These are phyloP conservation scores for Aspergillus puulaauensis DNA, from an alignment of 2,329 filamentous ascomycete genomes.

Conservation along the genomic window DNA sequence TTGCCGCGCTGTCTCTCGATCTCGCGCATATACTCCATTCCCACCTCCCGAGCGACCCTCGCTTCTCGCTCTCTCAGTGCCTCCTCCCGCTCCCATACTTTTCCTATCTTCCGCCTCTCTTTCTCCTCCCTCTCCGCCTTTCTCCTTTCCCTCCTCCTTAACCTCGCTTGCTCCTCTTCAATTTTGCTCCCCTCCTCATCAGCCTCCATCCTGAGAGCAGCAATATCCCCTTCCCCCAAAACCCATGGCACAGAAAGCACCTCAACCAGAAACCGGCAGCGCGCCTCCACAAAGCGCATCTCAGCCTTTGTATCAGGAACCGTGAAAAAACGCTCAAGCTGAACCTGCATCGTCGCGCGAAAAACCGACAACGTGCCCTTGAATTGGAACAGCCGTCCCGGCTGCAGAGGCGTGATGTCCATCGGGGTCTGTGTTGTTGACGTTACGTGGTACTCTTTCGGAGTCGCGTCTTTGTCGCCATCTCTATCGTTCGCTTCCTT, in stretches of 20 bases:
- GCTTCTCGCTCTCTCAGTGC: slow-evolving; percentile 37
- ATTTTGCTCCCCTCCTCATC: slow-evolving; percentile 41
- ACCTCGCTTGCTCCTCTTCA: slow-evolving; percentile 36
- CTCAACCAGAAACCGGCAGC: slow-evolving; percentile 49
- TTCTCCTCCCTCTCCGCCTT: slow-evolving; percentile 15
- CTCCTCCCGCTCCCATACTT: slow-evolving; percentile 42
- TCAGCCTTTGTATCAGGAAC: slow-evolving; percentile 56
- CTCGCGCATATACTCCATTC: slow-evolving; percentile 24
- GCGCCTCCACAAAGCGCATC: slow-evolving; percentile 52
- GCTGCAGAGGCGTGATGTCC: slow-evolving; percentile 45
- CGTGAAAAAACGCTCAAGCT: slow-evolving; percentile 52
- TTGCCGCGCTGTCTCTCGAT: slow-evolving; percentile 11
- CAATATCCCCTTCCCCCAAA: slow-evolving; percentile 45
- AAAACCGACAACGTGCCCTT: slow-evolving; percentile 58
- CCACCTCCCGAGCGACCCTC: slow-evolving; percentile 30
- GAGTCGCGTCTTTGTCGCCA: slow-evolving; percentile 32
- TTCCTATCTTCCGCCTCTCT: slow-evolving; percentile 37
- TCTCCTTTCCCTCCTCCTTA: slow-evolving; percentile 36
- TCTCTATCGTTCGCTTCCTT: not conserved
- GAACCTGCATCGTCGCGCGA: slow-evolving; percentile 52
- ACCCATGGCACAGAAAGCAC: slow-evolving; percentile 56
- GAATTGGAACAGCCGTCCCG: slow-evolving; percentile 55
- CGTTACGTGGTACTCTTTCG: slow-evolving; percentile 19
- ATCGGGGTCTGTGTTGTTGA: slow-evolving; percentile 39
- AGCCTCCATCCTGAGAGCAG: slow-evolving; percentile 41